These are phyloP conservation scores for Arxiozyma heterogenica DNA, from an alignment of 1,139 yeast species.

Conservation along the genomic window DNA sequence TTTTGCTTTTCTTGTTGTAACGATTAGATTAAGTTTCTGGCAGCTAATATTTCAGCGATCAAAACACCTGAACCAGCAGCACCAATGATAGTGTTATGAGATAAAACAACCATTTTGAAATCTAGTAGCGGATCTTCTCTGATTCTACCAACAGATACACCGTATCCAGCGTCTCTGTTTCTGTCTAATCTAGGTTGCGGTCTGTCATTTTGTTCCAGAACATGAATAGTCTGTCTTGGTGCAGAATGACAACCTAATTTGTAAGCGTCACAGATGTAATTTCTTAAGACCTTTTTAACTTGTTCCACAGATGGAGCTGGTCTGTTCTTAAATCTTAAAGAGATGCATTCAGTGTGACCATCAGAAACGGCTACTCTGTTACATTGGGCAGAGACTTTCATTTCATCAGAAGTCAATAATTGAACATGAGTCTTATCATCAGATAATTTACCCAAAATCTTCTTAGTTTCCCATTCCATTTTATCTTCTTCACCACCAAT, in stretches of 20 bases:
- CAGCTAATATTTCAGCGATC: conserved; percentile 82
- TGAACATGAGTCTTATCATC: conserved; percentile 49
- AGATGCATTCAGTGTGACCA: conserved; percentile 95
- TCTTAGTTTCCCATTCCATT: conserved; percentile 96
- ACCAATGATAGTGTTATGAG: conserved; percentile 95
- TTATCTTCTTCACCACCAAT: conserved; percentile 97
- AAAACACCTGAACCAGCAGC: conserved; percentile 99
- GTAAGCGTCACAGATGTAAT: conserved; percentile 79
- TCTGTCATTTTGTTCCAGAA: conserved; percentile 81
- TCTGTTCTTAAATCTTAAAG: conserved; percentile 70
- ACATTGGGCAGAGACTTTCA: conserved; percentile 91
- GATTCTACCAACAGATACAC: conserved; percentile 90
- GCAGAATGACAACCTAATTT: conserved; percentile 79
- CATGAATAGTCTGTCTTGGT: conserved; percentile 85
- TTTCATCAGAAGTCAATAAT: conserved; percentile 56
- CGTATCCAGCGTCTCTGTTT: conserved; percentile 88
- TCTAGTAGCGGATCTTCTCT: conserved; percentile 91
- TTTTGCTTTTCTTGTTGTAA: too few species aligned
- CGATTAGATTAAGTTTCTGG: conserved; percentile 58
- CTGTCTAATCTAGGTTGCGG: conserved; percentile 98
- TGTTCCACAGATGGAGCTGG: conserved; percentile 81
- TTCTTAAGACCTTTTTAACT: conserved; percentile 58
- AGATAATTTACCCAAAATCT: conserved; percentile 63
- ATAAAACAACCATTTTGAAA: conserved; percentile 88
- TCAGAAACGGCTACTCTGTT: conserved; percentile 95